Evolutionary conservation across 441 rosid species (phyloP).

Genomic region (Rhodomyrtus psidioides): DNA sequence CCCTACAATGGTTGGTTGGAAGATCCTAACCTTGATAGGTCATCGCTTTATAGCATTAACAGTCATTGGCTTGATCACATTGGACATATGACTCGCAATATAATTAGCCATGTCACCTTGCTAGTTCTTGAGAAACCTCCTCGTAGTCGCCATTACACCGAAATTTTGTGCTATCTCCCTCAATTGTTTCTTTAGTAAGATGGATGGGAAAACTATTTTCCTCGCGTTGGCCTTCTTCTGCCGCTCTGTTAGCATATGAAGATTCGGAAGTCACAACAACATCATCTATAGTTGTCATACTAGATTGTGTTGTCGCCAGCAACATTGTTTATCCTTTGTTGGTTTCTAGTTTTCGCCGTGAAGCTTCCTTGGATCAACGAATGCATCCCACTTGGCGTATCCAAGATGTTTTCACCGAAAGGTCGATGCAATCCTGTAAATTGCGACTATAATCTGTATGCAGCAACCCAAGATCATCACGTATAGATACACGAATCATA

Average conservation of each 20-base stretch:
- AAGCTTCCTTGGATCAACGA: neutral
- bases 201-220: neutral
- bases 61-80: rapidly evolving
- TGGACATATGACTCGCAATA: neutral
- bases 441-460: no score
- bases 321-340: neutral
- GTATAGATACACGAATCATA: no score
- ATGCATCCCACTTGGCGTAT: neutral
- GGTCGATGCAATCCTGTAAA: no score
- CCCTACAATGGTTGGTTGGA: no score
- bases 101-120: neutral
- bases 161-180: neutral
- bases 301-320: neutral
- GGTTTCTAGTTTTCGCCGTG: neutral
- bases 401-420: neutral
- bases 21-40: neutral
- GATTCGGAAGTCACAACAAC: neutral
- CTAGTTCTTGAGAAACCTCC: neutral
- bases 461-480: no score
- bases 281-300: neutral
- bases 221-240: neutral
- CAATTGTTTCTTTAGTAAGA: neutral
- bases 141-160: neutral
- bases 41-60: neutral
- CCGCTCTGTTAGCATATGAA: neutral